These are phyloP conservation scores for Vitis rupestris DNA, from an alignment of 164 flowering plant genomes.

Conservation along the genomic window DNA sequence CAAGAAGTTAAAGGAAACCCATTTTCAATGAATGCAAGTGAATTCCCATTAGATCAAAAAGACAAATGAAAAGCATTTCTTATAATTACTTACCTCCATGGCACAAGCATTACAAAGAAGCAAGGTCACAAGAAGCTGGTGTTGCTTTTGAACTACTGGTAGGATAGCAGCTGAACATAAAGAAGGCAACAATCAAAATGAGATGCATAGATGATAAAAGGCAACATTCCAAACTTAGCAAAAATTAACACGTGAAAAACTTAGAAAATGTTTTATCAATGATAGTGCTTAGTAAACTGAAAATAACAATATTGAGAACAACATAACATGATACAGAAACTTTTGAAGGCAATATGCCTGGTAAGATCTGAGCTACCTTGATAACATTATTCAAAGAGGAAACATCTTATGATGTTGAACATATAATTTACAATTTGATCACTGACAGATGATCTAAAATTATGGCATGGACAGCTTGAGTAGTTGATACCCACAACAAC, in stretches of 20 bases:
- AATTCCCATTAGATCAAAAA: neutral
- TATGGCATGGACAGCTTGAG: too few relatives aligned
- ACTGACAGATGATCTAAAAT: too few relatives aligned
- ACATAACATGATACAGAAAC: too few relatives aligned
- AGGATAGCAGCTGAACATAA: constrained; percentile 68
- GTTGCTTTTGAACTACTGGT: constrained; percentile 96
- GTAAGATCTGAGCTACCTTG: too few relatives aligned
- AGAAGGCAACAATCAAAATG: neutral
- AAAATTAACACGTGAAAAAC: neutral
- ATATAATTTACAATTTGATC: too few relatives aligned
- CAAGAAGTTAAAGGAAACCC: neutral
- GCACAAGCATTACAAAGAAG: constrained; percentile 93
- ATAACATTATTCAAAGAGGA: too few relatives aligned
- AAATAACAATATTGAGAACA: too few relatives aligned
- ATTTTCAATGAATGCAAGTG: neutral
- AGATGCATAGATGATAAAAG: neutral
- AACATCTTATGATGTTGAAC: too few relatives aligned
- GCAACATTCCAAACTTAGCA: neutral
- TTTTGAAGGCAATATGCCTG: too few relatives aligned
- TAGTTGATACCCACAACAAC: too few relatives aligned
- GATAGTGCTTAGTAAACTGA: too few relatives aligned
- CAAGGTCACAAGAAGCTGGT: constrained; percentile 91
- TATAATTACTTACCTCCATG: constrained; percentile 70
- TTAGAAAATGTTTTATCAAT: neutral
- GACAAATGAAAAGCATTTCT: too few relatives aligned